Evolutionary conservation across 1,139 yeast genomes (phyloP).

Genomic region (Diutina pseudorugosa): DNA sequence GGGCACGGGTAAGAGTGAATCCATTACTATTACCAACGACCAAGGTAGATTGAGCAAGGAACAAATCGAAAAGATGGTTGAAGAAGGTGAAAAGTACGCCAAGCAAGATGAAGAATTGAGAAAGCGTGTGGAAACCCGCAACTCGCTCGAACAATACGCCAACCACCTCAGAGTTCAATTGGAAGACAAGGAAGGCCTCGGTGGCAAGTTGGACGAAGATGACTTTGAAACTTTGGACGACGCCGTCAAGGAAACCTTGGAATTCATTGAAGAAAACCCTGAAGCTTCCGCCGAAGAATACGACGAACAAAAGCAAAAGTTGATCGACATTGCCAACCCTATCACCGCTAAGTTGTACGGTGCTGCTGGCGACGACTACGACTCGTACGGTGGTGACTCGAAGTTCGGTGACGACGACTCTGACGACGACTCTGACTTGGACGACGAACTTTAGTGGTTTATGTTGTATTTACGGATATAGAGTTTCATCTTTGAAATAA

Average conservation of each 20-base stretch:
- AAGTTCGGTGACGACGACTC: slow-evolving; percentile 27
- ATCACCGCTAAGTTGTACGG: slow-evolving; percentile 57
- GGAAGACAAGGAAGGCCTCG: slow-evolving; percentile 6
- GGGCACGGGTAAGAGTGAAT: slow-evolving; percentile 61
- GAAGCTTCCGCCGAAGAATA: slow-evolving; percentile 90
- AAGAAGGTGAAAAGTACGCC: slow-evolving; percentile 86
- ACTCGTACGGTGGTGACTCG: background rate
- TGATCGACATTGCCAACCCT: slow-evolving; percentile 80
- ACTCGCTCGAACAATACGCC: slow-evolving; percentile 56
- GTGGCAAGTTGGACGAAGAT: slow-evolving; percentile 65
- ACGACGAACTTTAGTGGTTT: slow-evolving; percentile 36
- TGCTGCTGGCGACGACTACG: background rate
- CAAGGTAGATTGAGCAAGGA: slow-evolving; percentile 61
- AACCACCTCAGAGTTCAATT: slow-evolving; percentile 33
- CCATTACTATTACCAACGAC: slow-evolving; percentile 56
- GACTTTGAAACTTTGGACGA: slow-evolving; percentile 86
- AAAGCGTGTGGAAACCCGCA: slow-evolving; percentile 33
- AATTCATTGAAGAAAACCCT: slow-evolving; percentile 67
- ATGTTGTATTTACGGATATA: background rate
- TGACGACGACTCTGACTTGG: slow-evolving; percentile 46
- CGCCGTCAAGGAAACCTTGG: slow-evolving; percentile 71
- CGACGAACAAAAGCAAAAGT: slow-evolving; percentile 84
- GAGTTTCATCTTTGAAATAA: background rate
- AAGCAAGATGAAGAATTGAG: slow-evolving; percentile 67
- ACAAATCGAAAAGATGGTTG: slow-evolving; percentile 88